Evolutionary conservation across 345 rosid genomes (phyloP).

Genomic region (Brassica cretica): DNA sequence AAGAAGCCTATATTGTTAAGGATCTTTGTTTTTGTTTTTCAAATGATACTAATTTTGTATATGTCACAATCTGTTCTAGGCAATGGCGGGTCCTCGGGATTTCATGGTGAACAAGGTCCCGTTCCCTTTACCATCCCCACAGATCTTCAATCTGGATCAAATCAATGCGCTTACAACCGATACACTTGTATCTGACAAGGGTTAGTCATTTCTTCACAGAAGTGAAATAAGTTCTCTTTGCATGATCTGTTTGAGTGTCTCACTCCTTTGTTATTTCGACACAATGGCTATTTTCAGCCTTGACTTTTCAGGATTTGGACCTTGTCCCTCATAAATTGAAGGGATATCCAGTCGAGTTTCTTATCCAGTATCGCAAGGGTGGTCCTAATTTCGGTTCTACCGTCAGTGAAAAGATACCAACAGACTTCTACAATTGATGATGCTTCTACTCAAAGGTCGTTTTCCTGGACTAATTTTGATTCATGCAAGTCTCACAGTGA

Average conservation of each 20-base stretch:
- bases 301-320: conserved; percentile 76
- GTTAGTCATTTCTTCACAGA: conserved; percentile 47
- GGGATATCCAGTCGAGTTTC: conserved; percentile 94
- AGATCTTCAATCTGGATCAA: conserved; percentile 87
- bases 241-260: conserved; percentile 24
- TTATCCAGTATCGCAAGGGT: conserved; percentile 82
- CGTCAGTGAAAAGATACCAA: conserved; percentile 79
- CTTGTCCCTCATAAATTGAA: conserved; percentile 80
- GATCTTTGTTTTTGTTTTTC: neutral
- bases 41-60: conserved; percentile 1
- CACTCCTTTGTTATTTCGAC: conserved; percentile 29
- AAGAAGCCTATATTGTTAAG: neutral
- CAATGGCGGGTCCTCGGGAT: conserved; percentile 77
- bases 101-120: conserved; percentile 78
- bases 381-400: conserved; percentile 96
- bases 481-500: conserved; percentile 30
- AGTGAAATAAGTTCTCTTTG: conserved; percentile 13
- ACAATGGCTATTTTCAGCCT: conserved; percentile 60
- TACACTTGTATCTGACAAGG: conserved; percentile 79
- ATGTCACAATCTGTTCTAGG: conserved; percentile 45
- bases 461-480: conserved; percentile 29
- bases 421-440: conserved; percentile 64
- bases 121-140: conserved; percentile 85
- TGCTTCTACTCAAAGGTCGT: conserved; percentile 34
- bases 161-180: conserved; percentile 62